Base-by-base conservation (phyloP, 2,329 filamentous ascomycete species). In the Dryadomyces sulphureus region DNA sequence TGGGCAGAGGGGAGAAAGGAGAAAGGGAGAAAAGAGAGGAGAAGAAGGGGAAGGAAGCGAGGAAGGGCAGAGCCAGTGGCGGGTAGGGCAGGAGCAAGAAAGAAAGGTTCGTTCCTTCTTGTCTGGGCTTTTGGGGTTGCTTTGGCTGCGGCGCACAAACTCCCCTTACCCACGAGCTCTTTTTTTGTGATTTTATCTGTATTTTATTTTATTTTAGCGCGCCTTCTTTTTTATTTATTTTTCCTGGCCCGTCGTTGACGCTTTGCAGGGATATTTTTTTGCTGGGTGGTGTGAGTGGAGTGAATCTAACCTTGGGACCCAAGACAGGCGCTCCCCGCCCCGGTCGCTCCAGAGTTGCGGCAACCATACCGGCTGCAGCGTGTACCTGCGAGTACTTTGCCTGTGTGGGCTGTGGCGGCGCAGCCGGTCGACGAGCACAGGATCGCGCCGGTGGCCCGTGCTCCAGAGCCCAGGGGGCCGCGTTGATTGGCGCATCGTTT, bases 131-230 rank as follows among this genome's bases (percentile, higher is more conserved):
- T 49, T 38, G 49, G 51, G 49, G 49, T 53, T 50, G 48, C 46
- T 48, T 50, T 52, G 50, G 49, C 48, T 48, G 48, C 48, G 41
- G 48, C 47, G 45, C 46, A 41, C 35, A 39, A 55, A 54, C 51
- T 54, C 38, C 45, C 53, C 53, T 54, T 49, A 55, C 53, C 53
- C 53, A 55, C 52, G 52, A 48, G 48, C 38, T 47, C 39, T 45
- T 48, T 44, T 43, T 42, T 36, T 32, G 9, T 50, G 46, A 21
- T 47, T 40, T 45, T 45, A 45, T 46, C 24, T 40, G 17, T 34
- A 19, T 48, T 47, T 41, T 38, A 25, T 45, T 43, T 38, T 40
- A 38, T 51, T 45, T 50, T 45, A 47, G 38, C 47, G 47, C 40
- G 9, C 11, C 16, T 43, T 49, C 7, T 30, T 12, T 41, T 34